A percentile compares a stretch with the other conserved stretches of the same genome.
phyloP scores from a whole-genome alignment of 345 rosid species.

The Melaleuca quinquenervia region DNA sequence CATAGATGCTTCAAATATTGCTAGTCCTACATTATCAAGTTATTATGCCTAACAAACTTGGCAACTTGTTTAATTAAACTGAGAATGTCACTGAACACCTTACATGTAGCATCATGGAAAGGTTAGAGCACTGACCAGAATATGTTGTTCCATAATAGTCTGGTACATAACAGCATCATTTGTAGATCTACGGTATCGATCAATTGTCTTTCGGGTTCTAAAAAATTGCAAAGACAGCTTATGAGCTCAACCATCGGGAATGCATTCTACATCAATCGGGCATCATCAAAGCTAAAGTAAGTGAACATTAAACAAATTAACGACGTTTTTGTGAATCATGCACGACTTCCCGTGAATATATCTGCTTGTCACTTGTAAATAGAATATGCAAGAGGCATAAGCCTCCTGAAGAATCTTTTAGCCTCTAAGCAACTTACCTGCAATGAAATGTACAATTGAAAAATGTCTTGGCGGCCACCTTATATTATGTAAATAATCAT shows the following conservation, averaged over 20 bases:
- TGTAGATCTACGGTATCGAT: conserved; percentile 23
- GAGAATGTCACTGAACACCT: neutral
- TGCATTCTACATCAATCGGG: neutral
- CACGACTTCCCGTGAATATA: neutral
- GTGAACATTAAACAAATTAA: neutral
- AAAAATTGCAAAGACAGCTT: neutral
- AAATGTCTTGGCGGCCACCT: neutral
- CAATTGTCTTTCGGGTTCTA: conserved; percentile 31
- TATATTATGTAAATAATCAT: neutral
- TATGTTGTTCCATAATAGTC: conserved; percentile 7
- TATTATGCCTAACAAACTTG: neutral
- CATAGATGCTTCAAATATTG: neutral
- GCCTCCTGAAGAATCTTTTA: neutral
- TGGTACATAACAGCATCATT: conserved; percentile 5
- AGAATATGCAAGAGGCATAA: neutral
- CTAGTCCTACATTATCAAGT: neutral
- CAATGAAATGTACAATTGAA: neutral
- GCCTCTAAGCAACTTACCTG: neutral
- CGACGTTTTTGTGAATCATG: neutral
- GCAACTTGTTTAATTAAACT: neutral
- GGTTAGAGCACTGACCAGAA: neutral
- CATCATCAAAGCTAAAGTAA: neutral
- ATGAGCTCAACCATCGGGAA: neutral
- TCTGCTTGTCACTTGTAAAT: neutral
- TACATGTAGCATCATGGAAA: neutral